Evolutionary conservation across 331 rosid species (phyloP), one percentile per base, ranked within the genome.

Genomic region (Spiraea crenata): DNA sequence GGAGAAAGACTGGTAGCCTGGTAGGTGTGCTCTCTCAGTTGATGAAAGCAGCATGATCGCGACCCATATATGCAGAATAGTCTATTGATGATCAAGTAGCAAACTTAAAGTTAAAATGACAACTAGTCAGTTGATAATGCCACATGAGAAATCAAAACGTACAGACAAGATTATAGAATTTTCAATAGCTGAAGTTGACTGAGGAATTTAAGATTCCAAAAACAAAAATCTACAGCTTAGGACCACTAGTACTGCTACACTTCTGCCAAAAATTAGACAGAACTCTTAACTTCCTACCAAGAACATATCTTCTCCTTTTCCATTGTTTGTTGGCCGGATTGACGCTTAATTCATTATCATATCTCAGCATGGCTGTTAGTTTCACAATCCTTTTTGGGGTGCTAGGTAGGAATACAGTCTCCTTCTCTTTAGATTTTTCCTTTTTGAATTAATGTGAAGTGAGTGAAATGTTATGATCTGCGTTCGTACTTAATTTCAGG

Each of bases 401-500:
- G 50, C 62, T 68, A 52, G 73, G 73, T 68, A 46, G 2, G 9
- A 46, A 7, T 7, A n/a, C 42, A 45, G 4, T 16, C 49, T 16
- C 0, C 5, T 16, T n/a, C 19, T 51, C 3, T 35, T 25, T 56
- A 9, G 6, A 14, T 16, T 40, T 19, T 13, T 39, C 37, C 50
- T 7, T 49, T 19, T 7, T 17, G 45, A 16, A 9, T 9, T 50
- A 12, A 67, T 67, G 34, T 48, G 20, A 9, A 35, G 2, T 9
- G 52, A 6, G 9, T 4, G 2, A 48, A 7, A 60, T 51, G 6
- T 8, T 13, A 16, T 49, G 15, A 50, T 67, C 44, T 51, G 59
- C 60, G 11, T 67, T 12, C 14, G 19, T 45, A 34, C 16, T 4
- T 62, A 17, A 3, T 60, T 60, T 68, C 68, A 77, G 81, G 81